Percentiles rank a stretch among this genome's conserved stretches.
Conservation (phyloP, 179 eudicot species). For the Sideroxylon spinosum region DNA sequence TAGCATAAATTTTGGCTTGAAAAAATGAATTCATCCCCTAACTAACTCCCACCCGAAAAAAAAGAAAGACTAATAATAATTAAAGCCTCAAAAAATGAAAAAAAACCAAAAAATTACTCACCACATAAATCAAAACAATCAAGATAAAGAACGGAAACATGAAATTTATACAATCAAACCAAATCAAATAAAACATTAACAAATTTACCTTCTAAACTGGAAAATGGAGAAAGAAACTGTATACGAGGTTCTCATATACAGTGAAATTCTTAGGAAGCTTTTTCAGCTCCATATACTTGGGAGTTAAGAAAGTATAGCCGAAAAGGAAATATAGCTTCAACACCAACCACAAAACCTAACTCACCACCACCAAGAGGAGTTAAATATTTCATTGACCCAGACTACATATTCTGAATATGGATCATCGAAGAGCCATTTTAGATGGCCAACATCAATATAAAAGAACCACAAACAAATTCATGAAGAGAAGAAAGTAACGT, state of each 20-base stretch:
- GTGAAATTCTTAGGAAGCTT: not conserved
- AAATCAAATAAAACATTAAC: not conserved
- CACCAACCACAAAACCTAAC: not conserved
- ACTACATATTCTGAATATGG: too few species aligned
- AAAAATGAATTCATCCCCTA: constrained; percentile 1
- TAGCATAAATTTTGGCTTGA: not conserved
- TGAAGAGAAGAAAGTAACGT: too few species aligned
- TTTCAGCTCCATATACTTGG: too few species aligned
- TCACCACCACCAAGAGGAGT: too few species aligned
- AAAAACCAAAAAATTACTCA: not conserved
- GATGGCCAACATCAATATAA: too few species aligned
- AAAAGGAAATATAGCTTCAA: too few species aligned
- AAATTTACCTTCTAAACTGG: not conserved
- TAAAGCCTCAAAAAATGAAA: not conserved
- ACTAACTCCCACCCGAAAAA: not conserved
- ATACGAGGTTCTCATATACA: not conserved
- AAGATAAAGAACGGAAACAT: not conserved
- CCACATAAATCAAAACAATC: not conserved
- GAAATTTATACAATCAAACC: not conserved
- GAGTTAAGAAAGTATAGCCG: not conserved
- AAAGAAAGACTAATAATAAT: not conserved
- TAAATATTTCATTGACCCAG: too few species aligned
- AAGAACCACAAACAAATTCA: too few species aligned
- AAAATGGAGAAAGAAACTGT: too few species aligned
- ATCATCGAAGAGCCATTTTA: too few species aligned